phyloP scores from a whole-genome alignment of 345 rosid species.

The Pugionium dolabratum region DNA sequence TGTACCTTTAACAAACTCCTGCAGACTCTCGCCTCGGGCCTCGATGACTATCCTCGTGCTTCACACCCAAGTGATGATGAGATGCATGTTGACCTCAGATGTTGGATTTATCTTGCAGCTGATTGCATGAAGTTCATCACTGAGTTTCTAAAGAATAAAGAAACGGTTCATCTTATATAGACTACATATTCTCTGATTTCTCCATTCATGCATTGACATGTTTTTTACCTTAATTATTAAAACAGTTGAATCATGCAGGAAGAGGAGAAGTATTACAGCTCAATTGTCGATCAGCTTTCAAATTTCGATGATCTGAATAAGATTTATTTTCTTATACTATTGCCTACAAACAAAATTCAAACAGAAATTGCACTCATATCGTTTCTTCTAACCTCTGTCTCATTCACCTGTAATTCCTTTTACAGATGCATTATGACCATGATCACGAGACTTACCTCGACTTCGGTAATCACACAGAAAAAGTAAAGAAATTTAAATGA shows the following conservation, averaged over 20 bases:
- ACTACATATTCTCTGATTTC: no score
- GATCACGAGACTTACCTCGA: no score
- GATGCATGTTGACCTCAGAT: constrained; percentile 89
- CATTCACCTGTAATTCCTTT: background rate
- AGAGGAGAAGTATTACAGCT: constrained; percentile 48
- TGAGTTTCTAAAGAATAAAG: constrained; percentile 44
- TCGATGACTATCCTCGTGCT: constrained; percentile 95
- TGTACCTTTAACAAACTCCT: background rate
- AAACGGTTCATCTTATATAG: constrained; percentile 2
- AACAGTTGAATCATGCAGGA: constrained; percentile 50
- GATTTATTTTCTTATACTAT: constrained; percentile 41
- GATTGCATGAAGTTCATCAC: constrained; percentile 76
- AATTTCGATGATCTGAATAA: constrained; percentile 76
- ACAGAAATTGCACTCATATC: no score
- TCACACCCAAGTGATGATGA: constrained; percentile 91
- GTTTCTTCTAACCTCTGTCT: no score
- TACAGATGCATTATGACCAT: no score
- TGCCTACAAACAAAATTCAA: background rate
- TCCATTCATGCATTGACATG: no score
- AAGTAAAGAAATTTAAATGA: constrained; percentile 42
- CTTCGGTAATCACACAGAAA: no score
- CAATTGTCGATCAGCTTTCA: constrained; percentile 61
- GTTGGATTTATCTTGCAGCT: constrained; percentile 96
- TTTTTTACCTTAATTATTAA: constrained; percentile 6
- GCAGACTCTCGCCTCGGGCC: constrained; percentile 58